A percentile compares a stretch with the other conserved stretches of the same genome.
Evolutionary conservation across 306 rosid genomes (phyloP).

Genomic region (Purshia tridentata): DNA sequence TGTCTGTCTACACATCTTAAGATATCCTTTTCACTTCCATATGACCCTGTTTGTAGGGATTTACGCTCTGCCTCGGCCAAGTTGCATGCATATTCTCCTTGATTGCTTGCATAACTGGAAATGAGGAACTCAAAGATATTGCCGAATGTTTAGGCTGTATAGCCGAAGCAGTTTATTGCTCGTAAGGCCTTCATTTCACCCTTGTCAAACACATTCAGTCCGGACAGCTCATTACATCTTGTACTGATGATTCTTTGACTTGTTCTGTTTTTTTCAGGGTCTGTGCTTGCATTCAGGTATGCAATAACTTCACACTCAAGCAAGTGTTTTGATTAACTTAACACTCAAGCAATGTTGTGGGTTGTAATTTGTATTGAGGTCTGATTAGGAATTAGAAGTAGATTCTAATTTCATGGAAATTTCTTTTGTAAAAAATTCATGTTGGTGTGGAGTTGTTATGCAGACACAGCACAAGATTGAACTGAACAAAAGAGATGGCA

Average conservation of each 20-base stretch:
- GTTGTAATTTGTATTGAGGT: too few relatives aligned
- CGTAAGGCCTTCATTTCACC: slow-evolving; percentile 41
- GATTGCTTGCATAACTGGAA: slow-evolving; percentile 53
- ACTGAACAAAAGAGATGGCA: slow-evolving; percentile 69
- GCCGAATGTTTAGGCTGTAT: slow-evolving; percentile 43
- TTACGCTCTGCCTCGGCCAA: slow-evolving; percentile 46
- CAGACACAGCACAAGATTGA: slow-evolving; percentile 77
- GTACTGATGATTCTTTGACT: slow-evolving; percentile 5
- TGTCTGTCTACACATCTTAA: background rate
- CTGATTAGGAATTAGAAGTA: too few relatives aligned
- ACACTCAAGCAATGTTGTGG: too few relatives aligned
- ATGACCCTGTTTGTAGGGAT: slow-evolving; percentile 32
- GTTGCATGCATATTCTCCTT: slow-evolving; percentile 61
- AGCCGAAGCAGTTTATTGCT: slow-evolving; percentile 56
- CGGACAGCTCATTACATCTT: background rate
- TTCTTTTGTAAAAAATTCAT: background rate
- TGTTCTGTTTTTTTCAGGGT: slow-evolving; percentile 38
- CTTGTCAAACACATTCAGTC: background rate
- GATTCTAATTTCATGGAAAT: background rate
- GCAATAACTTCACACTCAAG: background rate
- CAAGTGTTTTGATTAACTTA: background rate
- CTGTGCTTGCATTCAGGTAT: slow-evolving; percentile 72
- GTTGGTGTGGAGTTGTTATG: slow-evolving; percentile 5
- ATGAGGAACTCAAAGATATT: slow-evolving; percentile 45
- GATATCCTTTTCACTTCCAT: background rate